These are phyloP conservation scores for Penicillium italicum DNA, from an alignment of 2,329 filamentous ascomycete genomes.

Conservation along the genomic window DNA sequence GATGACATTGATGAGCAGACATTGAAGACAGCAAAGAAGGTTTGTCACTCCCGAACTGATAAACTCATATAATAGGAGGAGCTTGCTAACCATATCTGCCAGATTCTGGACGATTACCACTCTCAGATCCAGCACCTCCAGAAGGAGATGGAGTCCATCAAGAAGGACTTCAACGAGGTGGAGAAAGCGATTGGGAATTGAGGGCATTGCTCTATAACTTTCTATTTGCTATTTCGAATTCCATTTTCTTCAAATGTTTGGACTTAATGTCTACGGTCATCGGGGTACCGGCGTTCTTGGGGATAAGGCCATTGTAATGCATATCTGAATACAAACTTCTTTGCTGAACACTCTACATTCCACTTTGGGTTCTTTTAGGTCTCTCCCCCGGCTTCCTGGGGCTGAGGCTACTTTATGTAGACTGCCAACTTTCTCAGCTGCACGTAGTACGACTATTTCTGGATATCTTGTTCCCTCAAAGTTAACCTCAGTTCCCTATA, in stretches of 20 bases:
- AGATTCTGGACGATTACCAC: constrained; percentile 52
- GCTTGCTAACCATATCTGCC: constrained; percentile 13
- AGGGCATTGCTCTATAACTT: neutral
- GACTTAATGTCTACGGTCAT: constrained; percentile 19
- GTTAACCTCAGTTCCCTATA: neutral
- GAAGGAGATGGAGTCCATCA: constrained; percentile 58
- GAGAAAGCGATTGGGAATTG: constrained; percentile 38
- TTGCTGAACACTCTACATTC: neutral
- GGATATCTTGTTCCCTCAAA: neutral
- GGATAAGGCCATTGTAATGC: constrained; percentile 21
- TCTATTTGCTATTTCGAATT: constrained; percentile 8
- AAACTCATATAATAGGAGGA: constrained; percentile 22
- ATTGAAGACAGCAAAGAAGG: constrained; percentile 59
- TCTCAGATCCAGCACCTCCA: constrained; percentile 55
- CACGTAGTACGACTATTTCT: neutral
- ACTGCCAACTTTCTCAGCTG: neutral
- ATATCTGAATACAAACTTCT: constrained; percentile 21
- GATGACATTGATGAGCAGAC: constrained; percentile 55
- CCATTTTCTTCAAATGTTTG: constrained; percentile 11
- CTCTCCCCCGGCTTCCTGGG: neutral
- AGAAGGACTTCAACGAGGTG: constrained; percentile 58
- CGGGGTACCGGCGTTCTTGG: constrained; percentile 24
- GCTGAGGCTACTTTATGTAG: neutral
- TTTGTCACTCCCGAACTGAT: constrained; percentile 32
- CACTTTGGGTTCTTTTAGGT: neutral